Percentiles rank a stretch among this genome's conserved stretches.
Conservation (phyloP, 148 eudicot species). For the Silene latifolia region DNA sequence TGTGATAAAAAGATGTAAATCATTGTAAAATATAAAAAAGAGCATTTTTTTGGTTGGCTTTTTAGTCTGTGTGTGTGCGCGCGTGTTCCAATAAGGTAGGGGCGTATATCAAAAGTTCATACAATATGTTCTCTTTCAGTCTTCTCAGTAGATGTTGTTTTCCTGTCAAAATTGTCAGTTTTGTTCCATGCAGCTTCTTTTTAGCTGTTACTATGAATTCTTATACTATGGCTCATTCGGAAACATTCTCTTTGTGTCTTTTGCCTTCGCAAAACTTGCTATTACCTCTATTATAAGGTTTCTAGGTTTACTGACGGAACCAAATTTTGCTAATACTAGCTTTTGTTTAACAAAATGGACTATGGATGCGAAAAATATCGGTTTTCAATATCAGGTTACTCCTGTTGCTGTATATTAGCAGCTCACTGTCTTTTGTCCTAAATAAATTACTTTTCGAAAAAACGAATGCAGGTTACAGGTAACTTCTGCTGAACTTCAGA, state of each 20-base stretch:
- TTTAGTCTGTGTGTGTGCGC: conserved; percentile 9
- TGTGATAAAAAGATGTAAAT: conserved; percentile 30
- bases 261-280: background rate
- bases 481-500: background rate
- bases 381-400: too few species aligned
- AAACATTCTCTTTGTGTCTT: background rate
- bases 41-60: conserved; percentile 21
- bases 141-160: conserved; percentile 25
- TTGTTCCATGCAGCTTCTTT: background rate
- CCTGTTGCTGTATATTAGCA: too few species aligned
- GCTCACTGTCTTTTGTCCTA: background rate
- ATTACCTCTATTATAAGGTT: background rate
- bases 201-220: background rate
- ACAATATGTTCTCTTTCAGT: conserved; percentile 14
- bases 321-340: background rate
- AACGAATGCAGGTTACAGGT: background rate
- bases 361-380: too few species aligned
- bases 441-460: background rate
- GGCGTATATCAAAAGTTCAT: conserved; percentile 21
- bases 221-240: background rate
- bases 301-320: background rate
- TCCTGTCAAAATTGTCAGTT: conserved; percentile 4
- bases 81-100: conserved; percentile 27
- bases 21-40: conserved; percentile 23
- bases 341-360: too few species aligned